Percentiles rank a stretch among this genome's conserved stretches.
These are phyloP conservation scores for Lolium rigidum DNA, from an alignment of 176 grass and related monocot genomes.

Conservation along the genomic window DNA sequence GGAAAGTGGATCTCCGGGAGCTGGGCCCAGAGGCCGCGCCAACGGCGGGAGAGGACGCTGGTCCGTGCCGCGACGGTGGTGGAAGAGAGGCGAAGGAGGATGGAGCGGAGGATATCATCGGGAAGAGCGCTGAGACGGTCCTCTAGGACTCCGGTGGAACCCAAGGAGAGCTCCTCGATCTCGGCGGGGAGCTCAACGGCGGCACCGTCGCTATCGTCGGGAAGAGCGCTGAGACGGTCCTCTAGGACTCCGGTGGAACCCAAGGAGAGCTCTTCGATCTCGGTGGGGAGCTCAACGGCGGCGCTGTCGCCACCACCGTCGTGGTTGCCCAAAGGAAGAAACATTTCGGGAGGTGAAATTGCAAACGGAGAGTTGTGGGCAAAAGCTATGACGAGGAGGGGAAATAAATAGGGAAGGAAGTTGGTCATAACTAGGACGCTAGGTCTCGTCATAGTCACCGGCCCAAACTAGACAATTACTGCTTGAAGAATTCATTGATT, in stretches of 20 bases:
- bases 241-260: background rate
- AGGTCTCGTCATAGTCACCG: background rate
- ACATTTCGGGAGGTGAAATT: conserved; percentile 1
- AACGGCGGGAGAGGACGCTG: conserved; percentile 38
- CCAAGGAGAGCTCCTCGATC: background rate
- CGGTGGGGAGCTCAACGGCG: background rate
- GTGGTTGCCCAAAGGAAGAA: conserved; percentile 15
- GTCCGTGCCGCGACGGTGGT: conserved; percentile 21
- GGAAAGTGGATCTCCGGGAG: conserved; percentile 24
- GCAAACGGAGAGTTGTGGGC: background rate
- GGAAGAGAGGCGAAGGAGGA: conserved; percentile 30
- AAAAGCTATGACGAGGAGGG: background rate
- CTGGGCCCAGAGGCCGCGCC: conserved; percentile 17
- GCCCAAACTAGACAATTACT: background rate
- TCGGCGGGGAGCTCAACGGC: background rate
- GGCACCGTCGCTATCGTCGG: background rate
- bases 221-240: conserved; percentile 9
- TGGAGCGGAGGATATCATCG: conserved; percentile 12
- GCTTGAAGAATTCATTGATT: background rate
- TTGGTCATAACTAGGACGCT: background rate
- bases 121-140: conserved; percentile 16
- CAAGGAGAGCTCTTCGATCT: background rate
- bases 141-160: background rate
- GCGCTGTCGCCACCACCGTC: background rate
- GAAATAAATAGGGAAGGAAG: conserved; percentile 2